Conservation (phyloP, 2,329 filamentous ascomycete genomes). For the Sphaerostilbella broomeana region DNA sequence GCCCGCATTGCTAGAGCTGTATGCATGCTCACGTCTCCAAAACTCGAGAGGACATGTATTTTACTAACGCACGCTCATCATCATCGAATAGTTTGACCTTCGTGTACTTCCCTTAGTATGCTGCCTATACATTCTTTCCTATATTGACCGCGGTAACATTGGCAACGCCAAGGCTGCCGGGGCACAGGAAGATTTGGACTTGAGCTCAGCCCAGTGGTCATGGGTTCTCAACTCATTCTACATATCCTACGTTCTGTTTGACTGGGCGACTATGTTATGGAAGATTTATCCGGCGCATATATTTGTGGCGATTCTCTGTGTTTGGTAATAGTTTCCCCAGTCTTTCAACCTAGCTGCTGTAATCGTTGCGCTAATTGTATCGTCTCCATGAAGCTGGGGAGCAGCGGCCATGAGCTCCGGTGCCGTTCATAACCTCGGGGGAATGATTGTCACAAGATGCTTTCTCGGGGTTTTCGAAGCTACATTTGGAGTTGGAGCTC, state of each 20-base stretch:
- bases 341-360: not conserved
- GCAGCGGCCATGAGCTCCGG: not conserved
- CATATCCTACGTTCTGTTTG: conserved; percentile 15
- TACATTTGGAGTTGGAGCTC: conserved; percentile 35
- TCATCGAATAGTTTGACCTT: conserved; percentile 2
- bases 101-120: not conserved
- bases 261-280: conserved; percentile 13
- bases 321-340: conserved; percentile 13
- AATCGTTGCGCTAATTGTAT: not conserved
- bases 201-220: conserved; percentile 5
- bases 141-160: conserved; percentile 8
- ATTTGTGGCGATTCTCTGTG: conserved; percentile 10
- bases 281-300: conserved; percentile 14
- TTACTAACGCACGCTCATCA: no score
- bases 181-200: not conserved
- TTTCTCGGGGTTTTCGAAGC: conserved; percentile 37
- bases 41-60: no score
- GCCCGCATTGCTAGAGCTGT: not conserved
- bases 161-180: conserved; percentile 7
- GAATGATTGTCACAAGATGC: conserved; percentile 17
- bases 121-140: conserved; percentile 4
- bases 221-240: conserved; percentile 16
- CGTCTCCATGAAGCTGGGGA: not conserved
- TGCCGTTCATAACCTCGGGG: not conserved
- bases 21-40: no score